Evolutionary conservation across 164 flowering plant genomes (phyloP).

Genomic region (Stephania cephalantha): DNA sequence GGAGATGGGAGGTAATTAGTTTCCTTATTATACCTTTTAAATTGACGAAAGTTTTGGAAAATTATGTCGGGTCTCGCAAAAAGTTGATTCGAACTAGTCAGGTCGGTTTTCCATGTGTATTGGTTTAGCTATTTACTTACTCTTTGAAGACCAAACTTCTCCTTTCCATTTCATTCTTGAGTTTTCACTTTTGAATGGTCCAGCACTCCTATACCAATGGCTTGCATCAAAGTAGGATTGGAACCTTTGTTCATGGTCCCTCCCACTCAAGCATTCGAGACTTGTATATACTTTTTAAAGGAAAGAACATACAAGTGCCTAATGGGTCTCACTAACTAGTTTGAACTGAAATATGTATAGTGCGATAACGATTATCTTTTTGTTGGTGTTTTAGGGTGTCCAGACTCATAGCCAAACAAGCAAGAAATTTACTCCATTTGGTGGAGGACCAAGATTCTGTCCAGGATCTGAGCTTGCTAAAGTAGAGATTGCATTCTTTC

Average conservation of each 20-base stretch:
- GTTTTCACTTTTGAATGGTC: not conserved
- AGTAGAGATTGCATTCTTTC: conserved; percentile 65
- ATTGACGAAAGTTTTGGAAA: too few relatives aligned
- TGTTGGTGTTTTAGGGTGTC: not conserved
- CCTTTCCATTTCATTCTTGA: not conserved
- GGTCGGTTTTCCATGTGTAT: too few relatives aligned
- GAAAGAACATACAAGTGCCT: not conserved
- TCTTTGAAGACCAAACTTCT: not conserved
- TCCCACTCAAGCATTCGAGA: not conserved
- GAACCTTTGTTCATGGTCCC: not conserved
- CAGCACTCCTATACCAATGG: not conserved
- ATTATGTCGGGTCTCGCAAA: too few relatives aligned
- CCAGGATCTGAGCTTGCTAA: conserved; percentile 72
- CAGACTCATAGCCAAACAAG: conserved; percentile 46
- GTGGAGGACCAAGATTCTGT: conserved; percentile 69
- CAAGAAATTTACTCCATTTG: conserved; percentile 68
- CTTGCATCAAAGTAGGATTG: conserved; percentile 2
- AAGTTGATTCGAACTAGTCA: too few relatives aligned
- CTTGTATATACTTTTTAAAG: not conserved
- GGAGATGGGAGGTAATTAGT: conserved; percentile 63
- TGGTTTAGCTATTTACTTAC: not conserved
- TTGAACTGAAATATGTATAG: not conserved
- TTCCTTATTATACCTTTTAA: not conserved
- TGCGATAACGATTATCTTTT: not conserved
- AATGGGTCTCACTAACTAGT: not conserved